These are phyloP conservation scores for Cystoisospora suis DNA, from an alignment of 169 alveolate genomes.

Conservation along the genomic window DNA sequence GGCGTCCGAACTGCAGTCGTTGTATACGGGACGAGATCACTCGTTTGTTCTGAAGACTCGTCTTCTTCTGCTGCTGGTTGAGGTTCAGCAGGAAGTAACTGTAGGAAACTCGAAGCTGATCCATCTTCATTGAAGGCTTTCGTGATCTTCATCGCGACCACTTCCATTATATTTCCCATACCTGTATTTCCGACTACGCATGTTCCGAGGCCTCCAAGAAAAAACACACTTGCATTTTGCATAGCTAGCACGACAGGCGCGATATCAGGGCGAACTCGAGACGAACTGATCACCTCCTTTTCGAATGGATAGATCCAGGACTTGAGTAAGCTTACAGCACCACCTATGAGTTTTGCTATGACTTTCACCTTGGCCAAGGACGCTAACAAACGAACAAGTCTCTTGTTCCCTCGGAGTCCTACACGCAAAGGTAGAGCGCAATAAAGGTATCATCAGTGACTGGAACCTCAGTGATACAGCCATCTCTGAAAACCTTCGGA, in stretches of 20 bases:
- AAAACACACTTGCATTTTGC: background rate
- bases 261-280: background rate
- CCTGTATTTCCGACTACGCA: slow-evolving; percentile 4
- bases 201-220: background rate
- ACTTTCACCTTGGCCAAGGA: background rate
- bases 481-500: no score
- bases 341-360: background rate
- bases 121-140: background rate
- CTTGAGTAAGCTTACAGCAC: background rate
- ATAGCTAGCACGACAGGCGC: background rate
- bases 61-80: no score
- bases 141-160: background rate
- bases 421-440: no score
- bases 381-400: background rate
- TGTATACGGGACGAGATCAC: no score
- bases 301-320: background rate
- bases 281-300: background rate
- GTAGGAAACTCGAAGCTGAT: no score
- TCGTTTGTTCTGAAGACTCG: no score
- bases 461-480: no score
- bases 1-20: no score
- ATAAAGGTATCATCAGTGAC: no score
- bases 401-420: no score
- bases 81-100: no score
- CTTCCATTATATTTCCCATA: background rate